phyloP scores from a whole-genome alignment of 805 yeast species.

The Blastobotrys mokoenaii region DNA sequence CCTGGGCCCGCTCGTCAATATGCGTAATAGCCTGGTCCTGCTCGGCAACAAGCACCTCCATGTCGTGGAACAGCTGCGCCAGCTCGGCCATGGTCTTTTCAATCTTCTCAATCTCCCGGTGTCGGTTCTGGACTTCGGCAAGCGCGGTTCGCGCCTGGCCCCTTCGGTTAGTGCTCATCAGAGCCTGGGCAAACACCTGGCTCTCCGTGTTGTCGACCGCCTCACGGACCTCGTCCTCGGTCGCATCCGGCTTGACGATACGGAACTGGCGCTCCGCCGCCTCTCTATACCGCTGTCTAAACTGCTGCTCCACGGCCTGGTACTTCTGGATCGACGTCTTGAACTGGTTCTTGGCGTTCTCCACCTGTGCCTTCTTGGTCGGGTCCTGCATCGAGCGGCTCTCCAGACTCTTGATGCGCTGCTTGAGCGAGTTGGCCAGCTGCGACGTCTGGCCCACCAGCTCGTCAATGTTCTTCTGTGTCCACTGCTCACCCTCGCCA shows the following conservation, averaged over 20 bases:
- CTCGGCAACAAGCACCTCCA: conserved; percentile 93
- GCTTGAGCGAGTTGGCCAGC: conserved; percentile 66
- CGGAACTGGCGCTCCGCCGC: conserved; percentile 91
- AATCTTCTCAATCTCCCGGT: conserved; percentile 86
- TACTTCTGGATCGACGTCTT: conserved; percentile 80
- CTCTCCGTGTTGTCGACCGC: conserved; percentile 77
- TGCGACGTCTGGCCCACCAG: conserved; percentile 71
- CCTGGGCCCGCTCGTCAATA: conserved; percentile 69
- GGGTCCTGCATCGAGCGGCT: conserved; percentile 44
- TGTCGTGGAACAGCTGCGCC: conserved; percentile 88
- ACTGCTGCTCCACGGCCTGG: conserved; percentile 77
- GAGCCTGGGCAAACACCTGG: conserved; percentile 90
- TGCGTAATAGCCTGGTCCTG: conserved; percentile 84
- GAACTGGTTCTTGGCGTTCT: conserved; percentile 76
- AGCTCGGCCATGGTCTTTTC: conserved; percentile 94
- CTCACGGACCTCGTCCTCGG: conserved; percentile 73
- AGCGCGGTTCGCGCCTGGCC: conserved; percentile 87
- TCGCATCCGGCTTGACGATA: conserved; percentile 46
- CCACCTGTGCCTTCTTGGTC: conserved; percentile 85
- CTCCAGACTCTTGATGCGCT: conserved; percentile 69
- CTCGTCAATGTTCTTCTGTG: conserved; percentile 68
- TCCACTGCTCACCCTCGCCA: conserved; percentile 52
- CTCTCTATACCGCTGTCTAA: conserved; percentile 71
- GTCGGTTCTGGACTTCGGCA: conserved; percentile 93
- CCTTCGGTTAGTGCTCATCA: conserved; percentile 30